phyloP scores from a whole-genome alignment of 1,284 basidiomycete species.

The Ustilago xerochloae region DNA sequence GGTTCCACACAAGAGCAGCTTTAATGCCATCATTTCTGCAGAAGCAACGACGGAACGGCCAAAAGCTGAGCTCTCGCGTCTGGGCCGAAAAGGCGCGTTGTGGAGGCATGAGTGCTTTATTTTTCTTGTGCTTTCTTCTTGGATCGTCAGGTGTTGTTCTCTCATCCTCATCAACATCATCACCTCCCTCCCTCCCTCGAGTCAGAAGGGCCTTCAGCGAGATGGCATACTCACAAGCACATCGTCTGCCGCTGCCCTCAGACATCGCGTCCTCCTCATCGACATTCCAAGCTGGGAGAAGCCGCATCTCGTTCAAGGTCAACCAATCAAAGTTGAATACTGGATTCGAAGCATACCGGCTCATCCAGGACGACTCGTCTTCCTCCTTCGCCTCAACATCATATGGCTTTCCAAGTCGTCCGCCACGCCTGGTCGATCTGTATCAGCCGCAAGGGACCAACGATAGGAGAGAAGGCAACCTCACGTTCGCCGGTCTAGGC shows the following conservation, averaged over 20 bases:
- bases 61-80: background rate
- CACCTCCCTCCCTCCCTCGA: background rate
- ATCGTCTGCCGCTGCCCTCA: constrained; percentile 11
- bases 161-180: background rate
- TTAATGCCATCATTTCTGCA: background rate
- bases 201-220: background rate
- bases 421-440: constrained; percentile 18
- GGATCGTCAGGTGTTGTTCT: constrained; percentile 1
- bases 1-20: too few relatives aligned
- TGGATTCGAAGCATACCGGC: constrained; percentile 49
- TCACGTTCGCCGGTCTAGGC: constrained; percentile 22
- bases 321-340: constrained; percentile 32
- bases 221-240: constrained; percentile 41
- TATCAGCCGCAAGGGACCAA: constrained; percentile 9
- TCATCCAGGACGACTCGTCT: constrained; percentile 28
- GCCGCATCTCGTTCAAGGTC: constrained; percentile 11
- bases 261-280: background rate
- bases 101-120: constrained; percentile 17
- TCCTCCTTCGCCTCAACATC: background rate
- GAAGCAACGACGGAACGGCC: background rate
- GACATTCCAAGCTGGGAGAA: background rate
- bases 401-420: constrained; percentile 24
- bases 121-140: constrained; percentile 3
- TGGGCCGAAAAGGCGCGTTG: background rate
- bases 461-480: background rate